phyloP scores from a whole-genome alignment of 441 rosid genomes.

The Biscutella laevigata region DNA sequence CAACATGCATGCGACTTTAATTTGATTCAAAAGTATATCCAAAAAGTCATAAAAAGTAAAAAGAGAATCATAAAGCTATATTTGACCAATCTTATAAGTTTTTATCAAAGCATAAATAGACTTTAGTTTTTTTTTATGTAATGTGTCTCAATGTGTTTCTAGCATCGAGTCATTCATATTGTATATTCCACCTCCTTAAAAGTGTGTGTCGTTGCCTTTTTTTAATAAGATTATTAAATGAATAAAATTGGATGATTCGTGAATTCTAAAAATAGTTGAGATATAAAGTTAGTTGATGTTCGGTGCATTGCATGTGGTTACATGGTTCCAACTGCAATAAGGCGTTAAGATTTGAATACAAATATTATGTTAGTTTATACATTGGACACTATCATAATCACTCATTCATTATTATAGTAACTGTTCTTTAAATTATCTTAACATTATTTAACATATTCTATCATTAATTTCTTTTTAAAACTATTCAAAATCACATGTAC shows the following conservation, averaged over 20 bases:
- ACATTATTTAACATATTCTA: too few relatives aligned
- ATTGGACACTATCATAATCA: too few relatives aligned
- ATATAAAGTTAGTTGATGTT: slow-evolving; percentile 24
- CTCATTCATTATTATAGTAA: too few relatives aligned
- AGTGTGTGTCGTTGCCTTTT: neutral
- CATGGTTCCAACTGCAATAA: slow-evolving; percentile 28
- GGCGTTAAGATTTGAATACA: slow-evolving; percentile 19
- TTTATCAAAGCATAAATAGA: neutral
- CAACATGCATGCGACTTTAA: slow-evolving; percentile 17
- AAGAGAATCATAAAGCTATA: neutral
- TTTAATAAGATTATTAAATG: neutral
- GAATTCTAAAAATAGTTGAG: slow-evolving; percentile 12
- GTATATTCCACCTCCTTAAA: neutral
- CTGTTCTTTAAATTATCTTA: too few relatives aligned
- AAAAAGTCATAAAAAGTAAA: neutral
- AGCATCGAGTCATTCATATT: slow-evolving; percentile 10
- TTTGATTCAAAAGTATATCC: slow-evolving; percentile 20
- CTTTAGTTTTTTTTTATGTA: slow-evolving; percentile 1
- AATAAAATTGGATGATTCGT: slow-evolving; percentile 2
- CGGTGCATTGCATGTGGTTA: slow-evolving; percentile 28
- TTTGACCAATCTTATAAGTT: neutral
- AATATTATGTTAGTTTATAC: too few relatives aligned
- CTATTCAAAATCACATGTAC: too few relatives aligned
- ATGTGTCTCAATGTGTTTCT: neutral
- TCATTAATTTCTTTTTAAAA: too few relatives aligned